Base-by-base conservation (phyloP, 805 yeast species). In the Debaryomyces tyrocola region DNA sequence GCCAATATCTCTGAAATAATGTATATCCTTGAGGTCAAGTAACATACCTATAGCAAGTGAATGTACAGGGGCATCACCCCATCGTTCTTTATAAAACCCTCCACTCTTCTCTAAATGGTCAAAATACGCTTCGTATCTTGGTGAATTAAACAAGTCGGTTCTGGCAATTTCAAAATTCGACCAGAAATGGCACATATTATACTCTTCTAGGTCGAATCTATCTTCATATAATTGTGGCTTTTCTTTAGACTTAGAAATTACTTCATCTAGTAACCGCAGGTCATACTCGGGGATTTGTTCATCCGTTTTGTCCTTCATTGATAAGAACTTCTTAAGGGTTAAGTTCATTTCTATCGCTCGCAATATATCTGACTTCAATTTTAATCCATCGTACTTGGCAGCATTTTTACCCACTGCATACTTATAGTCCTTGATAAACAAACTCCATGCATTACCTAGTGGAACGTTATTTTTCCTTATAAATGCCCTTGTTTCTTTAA, bases 41-140 rank as follows among this genome's bases (percentile, higher is more conserved):
- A 87, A 73, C 78, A 94, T 74, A 0, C 90, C 92, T 4, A 87
- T 80, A 0, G 95, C 98, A 18, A 94, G 66, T 0, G 97, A 85
- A 63, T 90, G 97, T 4, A 92, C 83, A 0, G 97, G 96, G 0
- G 97, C 97, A 73, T 92, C 98, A 1, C 98, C 98, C 98, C 98
- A 92, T 58, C 99, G 72, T 63, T 94, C 97, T 44, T 79, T 77
- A 76, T 83, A 90, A 60, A 92, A 91, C 0, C 98, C 97, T 9
- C 91, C 89, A 4, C 82, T 69, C 6, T 64, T 41, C 46, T 94
- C 97, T 41, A 92, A 65, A 54, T 73, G 79, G 34, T 82, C 68
- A 63, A 88, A 89, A 62, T 84, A 91, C 20, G 73, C 73, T 41
- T 80, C 75, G 65, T 92, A 94, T 17, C 74, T 62, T 4, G 78